phyloP scores from a whole-genome alignment of 2,329 filamentous ascomycete genomes.

The Sclerotinia minor region DNA sequence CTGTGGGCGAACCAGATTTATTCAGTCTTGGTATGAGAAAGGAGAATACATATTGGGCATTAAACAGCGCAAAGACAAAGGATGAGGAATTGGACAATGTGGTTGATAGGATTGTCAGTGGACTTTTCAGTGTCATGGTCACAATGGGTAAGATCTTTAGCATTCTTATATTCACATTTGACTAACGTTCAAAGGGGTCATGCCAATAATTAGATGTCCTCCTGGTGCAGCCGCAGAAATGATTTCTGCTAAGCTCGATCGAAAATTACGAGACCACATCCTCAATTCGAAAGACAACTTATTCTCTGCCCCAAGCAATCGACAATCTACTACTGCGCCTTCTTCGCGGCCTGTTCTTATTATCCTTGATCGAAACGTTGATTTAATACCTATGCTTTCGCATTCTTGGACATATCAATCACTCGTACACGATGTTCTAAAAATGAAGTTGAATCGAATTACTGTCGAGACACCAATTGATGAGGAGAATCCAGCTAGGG shows the following conservation, averaged over 20 bases:
- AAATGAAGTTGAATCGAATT: conserved; percentile 87
- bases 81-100: conserved; percentile 86
- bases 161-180: not conserved
- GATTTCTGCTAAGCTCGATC: conserved; percentile 89
- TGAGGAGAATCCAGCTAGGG: conserved; percentile 71
- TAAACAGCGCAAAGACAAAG: conserved; percentile 89
- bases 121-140: conserved; percentile 96
- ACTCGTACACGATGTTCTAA: conserved; percentile 73
- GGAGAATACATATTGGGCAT: conserved; percentile 87
- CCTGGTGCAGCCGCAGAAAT: conserved; percentile 92
- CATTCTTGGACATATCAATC: conserved; percentile 92
- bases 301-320: conserved; percentile 65
- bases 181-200: conserved; percentile 61
- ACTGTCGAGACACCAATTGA: conserved; percentile 84
- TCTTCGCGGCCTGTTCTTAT: conserved; percentile 84
- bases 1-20: conserved; percentile 91
- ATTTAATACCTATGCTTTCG: conserved; percentile 96
- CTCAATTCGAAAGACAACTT: conserved; percentile 97
- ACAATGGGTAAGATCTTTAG: conserved; percentile 73
- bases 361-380: conserved; percentile 92
- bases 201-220: conserved; percentile 92
- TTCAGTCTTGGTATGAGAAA: conserved; percentile 94
- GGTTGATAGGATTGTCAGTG: conserved; percentile 89
- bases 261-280: conserved; percentile 93
- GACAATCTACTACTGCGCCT: conserved; percentile 60